Evolutionary conservation across 345 rosid genomes (phyloP).

Genomic region (Eucalyptus cladocalyx): DNA sequence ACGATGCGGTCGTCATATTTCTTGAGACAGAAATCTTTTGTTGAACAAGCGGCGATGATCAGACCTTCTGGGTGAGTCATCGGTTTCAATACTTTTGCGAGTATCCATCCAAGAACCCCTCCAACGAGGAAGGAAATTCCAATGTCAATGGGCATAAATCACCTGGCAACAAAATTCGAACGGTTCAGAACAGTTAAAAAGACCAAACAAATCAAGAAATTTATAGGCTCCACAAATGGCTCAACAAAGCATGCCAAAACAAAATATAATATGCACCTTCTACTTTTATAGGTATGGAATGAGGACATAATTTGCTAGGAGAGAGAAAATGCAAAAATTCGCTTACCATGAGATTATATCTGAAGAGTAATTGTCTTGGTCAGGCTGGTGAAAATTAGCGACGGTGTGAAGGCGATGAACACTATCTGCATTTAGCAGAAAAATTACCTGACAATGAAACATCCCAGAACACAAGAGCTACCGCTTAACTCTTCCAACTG

Average conservation of each 20-base stretch:
- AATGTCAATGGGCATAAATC: constrained; percentile 90
- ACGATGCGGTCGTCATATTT: background rate
- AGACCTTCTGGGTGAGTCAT: constrained; percentile 74
- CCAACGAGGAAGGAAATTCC: constrained; percentile 73
- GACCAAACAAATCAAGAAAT: background rate
- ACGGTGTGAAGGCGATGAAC: constrained; percentile 59
- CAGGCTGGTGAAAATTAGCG: constrained; percentile 72
- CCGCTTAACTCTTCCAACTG: background rate
- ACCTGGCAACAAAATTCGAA: constrained; percentile 11
- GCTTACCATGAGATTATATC: constrained; percentile 77
- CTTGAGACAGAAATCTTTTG: constrained; percentile 11
- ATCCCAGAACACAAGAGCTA: background rate
- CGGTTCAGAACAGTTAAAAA: background rate
- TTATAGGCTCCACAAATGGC: background rate
- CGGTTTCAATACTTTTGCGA: constrained; percentile 56
- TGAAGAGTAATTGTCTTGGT: constrained; percentile 70
- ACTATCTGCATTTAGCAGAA: constrained; percentile 39
- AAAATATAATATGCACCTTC: background rate
- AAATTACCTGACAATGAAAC: background rate
- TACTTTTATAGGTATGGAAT: background rate
- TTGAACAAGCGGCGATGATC: constrained; percentile 58
- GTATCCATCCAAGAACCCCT: constrained; percentile 68
- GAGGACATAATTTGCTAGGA: background rate
- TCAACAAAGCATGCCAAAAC: background rate
- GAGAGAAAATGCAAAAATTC: background rate